Evolutionary conservation across 345 rosid species (phyloP).

Genomic region (Linum usitatissimum): DNA sequence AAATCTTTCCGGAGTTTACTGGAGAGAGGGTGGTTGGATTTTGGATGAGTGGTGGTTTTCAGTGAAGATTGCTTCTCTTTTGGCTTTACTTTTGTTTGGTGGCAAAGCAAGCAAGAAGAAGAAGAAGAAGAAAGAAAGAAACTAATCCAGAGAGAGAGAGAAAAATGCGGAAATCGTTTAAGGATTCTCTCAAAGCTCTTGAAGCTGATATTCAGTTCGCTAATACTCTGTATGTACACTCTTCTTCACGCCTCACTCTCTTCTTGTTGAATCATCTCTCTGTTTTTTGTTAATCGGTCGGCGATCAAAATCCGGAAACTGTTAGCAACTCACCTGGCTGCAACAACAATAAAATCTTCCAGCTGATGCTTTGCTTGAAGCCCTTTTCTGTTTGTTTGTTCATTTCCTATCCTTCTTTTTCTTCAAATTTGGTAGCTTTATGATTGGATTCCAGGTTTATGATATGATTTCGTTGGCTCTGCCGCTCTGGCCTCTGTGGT

Average conservation of each 20-base stretch:
- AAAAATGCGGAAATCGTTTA: slow-evolving; percentile 79
- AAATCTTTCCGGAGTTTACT: slow-evolving; percentile 7
- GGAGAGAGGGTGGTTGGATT: neutral
- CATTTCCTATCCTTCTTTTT: no score
- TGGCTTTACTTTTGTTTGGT: slow-evolving; percentile 10
- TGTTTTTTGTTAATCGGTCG: neutral
- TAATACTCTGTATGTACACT: slow-evolving; percentile 62
- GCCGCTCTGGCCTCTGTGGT: neutral
- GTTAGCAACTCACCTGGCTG: neutral
- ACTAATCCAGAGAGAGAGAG: neutral
- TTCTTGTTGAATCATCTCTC: neutral
- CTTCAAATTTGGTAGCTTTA: neutral
- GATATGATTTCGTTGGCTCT: neutral
- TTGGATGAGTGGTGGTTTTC: slow-evolving; percentile 6
- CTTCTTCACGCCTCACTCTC: neutral
- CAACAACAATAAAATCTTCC: neutral
- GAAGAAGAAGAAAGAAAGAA: slow-evolving; percentile 9
- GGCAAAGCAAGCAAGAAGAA: slow-evolving; percentile 2
- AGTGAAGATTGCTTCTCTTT: slow-evolving; percentile 1
- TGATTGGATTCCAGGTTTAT: neutral
- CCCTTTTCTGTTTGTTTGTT: neutral
- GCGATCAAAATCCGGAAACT: neutral
- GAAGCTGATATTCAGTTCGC: slow-evolving; percentile 99
- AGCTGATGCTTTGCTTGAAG: neutral
- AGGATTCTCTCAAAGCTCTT: slow-evolving; percentile 91